These are phyloP conservation scores for Abelmoschus esculentus DNA, from an alignment of 345 rosid species.

Conservation along the genomic window DNA sequence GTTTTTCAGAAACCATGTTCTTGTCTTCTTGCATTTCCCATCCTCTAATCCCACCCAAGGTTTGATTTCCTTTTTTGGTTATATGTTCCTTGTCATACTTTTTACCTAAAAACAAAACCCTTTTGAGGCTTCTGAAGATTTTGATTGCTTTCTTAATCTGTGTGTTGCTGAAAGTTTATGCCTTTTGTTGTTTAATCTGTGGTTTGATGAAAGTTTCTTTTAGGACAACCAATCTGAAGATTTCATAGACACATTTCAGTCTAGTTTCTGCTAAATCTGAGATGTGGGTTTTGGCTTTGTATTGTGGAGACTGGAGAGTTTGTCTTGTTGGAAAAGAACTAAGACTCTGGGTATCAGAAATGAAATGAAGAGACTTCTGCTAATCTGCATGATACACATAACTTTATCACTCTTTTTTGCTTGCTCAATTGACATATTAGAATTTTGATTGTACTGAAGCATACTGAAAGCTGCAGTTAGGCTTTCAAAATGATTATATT, in stretches of 20 bases:
- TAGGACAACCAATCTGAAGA: background rate
- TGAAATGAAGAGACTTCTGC: background rate
- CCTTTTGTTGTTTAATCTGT: slow-evolving; percentile 7
- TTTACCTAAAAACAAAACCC: background rate
- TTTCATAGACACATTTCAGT: background rate
- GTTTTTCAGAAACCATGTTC: slow-evolving; percentile 41
- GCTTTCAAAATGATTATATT: background rate
- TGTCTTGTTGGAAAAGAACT: background rate
- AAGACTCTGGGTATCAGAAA: background rate
- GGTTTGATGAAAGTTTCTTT: background rate
- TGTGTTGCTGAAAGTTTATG: slow-evolving; percentile 7
- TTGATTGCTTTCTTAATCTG: background rate
- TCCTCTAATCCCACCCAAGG: slow-evolving; percentile 41
- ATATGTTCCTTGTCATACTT: too few species aligned
- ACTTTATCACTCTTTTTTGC: background rate
- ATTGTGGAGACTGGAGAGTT: background rate
- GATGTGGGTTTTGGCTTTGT: background rate
- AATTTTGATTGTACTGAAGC: too few species aligned
- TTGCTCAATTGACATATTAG: too few species aligned
- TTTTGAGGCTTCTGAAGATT: background rate
- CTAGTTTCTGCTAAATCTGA: slow-evolving; percentile 7
- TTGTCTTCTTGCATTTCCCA: slow-evolving; percentile 38
- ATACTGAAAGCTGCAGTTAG: background rate
- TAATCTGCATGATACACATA: background rate
- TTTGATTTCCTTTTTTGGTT: slow-evolving; percentile 11